These are phyloP conservation scores for Phanerochaete carnosa DNA, from an alignment of 768 basidiomycete species.

Conservation along the genomic window DNA sequence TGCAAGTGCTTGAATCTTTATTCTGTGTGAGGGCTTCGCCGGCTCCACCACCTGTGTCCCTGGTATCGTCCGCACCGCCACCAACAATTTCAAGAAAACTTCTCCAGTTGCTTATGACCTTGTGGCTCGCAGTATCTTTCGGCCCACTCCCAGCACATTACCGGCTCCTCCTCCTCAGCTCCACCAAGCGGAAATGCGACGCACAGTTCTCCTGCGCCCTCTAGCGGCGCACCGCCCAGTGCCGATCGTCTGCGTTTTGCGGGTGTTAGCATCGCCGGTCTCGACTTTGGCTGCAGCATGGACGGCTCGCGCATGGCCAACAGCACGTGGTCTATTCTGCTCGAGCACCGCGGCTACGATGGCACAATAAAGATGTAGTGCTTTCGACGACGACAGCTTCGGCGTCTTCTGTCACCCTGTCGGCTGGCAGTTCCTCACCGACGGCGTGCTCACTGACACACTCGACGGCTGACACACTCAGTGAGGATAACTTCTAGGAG, in stretches of 20 bases:
- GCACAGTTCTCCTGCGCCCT: not conserved
- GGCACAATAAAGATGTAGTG: slow-evolving; percentile 59
- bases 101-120: not conserved
- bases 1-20: not conserved
- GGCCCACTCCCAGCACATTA: slow-evolving; percentile 35
- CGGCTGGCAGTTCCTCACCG: slow-evolving; percentile 52
- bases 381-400: slow-evolving; percentile 50
- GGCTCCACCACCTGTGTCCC: slow-evolving; percentile 34
- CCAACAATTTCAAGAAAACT: slow-evolving; percentile 28
- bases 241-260: slow-evolving; percentile 30
- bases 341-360: slow-evolving; percentile 38
- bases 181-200: slow-evolving; percentile 16
- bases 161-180: slow-evolving; percentile 23
- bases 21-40: slow-evolving; percentile 27
- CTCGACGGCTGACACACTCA: too few species aligned
- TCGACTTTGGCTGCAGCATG: slow-evolving; percentile 48
- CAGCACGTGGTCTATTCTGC: slow-evolving; percentile 41
- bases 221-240: not conserved
- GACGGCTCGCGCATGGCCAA: slow-evolving; percentile 40
- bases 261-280: slow-evolving; percentile 54
- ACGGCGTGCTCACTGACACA: slow-evolving; percentile 34
- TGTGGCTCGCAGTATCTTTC: not conserved
- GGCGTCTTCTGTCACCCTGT: slow-evolving; percentile 59
- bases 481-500: slow-evolving; percentile 38
- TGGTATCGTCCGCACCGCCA: slow-evolving; percentile 26